phyloP scores from a whole-genome alignment of 2,329 filamentous ascomycete genomes.

The Scytalidium lignicola region DNA sequence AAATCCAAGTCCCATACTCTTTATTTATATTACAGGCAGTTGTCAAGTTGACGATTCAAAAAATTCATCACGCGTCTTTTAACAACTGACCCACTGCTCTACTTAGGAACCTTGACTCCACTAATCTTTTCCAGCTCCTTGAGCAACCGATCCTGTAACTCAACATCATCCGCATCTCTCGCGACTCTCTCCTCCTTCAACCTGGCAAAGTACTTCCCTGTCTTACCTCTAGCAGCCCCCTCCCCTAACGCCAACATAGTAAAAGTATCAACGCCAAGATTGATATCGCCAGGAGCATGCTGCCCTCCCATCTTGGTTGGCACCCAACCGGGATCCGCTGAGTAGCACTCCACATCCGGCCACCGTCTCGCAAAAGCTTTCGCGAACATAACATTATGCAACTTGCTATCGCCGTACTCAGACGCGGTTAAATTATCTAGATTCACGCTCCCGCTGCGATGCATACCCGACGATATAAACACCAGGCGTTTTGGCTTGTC shows the following conservation, averaged over 20 bases:
- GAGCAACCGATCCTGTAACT: constrained; percentile 40
- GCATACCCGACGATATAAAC: constrained; percentile 47
- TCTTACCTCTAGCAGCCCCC: constrained; percentile 24
- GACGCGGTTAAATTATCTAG: constrained; percentile 33
- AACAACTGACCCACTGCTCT: no score
- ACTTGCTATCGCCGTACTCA: constrained; percentile 48
- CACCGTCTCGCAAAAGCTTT: constrained; percentile 46
- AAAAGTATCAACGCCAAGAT: constrained; percentile 41
- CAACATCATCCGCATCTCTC: constrained; percentile 31
- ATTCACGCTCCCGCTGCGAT: constrained; percentile 38
- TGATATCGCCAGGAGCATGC: constrained; percentile 41
- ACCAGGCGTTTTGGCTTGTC: constrained; percentile 42
- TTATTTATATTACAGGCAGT: no score
- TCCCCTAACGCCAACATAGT: constrained; percentile 34
- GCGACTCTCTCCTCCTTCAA: constrained; percentile 23
- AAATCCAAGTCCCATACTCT: no score
- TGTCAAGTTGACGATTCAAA: no score
- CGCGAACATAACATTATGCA: constrained; percentile 51
- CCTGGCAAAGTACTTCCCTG: constrained; percentile 36
- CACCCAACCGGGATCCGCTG: constrained; percentile 49
- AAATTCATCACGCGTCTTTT: no score
- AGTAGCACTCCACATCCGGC: constrained; percentile 38
- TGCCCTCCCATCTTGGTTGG: constrained; percentile 48
- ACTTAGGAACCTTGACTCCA: neutral
- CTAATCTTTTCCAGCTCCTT: constrained; percentile 26